These are phyloP conservation scores for Spergularia azorica DNA, from an alignment of 179 eudicot species.

Conservation along the genomic window DNA sequence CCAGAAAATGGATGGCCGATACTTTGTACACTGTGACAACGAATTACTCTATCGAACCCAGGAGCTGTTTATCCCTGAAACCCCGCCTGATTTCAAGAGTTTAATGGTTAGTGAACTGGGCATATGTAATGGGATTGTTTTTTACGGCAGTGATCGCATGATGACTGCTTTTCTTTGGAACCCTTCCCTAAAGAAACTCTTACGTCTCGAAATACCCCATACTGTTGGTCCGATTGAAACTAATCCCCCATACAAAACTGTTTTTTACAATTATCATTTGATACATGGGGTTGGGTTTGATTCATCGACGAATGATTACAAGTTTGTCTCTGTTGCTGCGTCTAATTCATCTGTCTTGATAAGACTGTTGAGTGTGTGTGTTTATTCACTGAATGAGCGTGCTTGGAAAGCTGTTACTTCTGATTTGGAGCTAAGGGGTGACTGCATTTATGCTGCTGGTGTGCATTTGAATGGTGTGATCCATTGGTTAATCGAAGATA, in stretches of 20 bases:
- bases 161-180: neutral
- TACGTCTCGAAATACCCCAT: neutral
- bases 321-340: neutral
- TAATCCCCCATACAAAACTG: neutral
- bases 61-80: no score
- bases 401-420: no score
- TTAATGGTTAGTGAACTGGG: neutral
- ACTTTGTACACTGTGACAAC: neutral
- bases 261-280: no score
- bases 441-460: neutral
- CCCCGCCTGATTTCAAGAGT: neutral
- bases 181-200: neutral
- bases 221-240: neutral
- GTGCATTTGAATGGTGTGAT: neutral
- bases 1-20: no score
- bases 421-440: no score
- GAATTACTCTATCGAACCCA: neutral
- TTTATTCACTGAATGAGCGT: no score
- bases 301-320: neutral
- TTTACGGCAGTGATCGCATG: neutral
- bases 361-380: no score
- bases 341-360: no score
- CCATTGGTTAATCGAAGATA: neutral
- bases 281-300: no score
- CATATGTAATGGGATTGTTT: neutral